Evolutionary conservation across 2,329 filamentous ascomycete genomes (phyloP).

Genomic region (Aspergillus spinulosporus): DNA sequence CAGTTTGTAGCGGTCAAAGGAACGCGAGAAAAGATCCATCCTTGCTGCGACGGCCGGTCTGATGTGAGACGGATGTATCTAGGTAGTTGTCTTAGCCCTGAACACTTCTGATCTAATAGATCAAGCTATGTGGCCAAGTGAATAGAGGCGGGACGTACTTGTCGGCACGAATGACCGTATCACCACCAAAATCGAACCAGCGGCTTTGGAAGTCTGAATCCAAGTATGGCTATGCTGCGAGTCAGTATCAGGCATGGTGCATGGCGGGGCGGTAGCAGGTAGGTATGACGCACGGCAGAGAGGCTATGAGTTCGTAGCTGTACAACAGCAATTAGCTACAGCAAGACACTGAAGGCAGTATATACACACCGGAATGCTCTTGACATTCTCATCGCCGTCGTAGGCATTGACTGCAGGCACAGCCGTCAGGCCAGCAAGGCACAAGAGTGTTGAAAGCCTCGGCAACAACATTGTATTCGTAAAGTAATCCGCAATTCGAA

Average conservation of each 20-base stretch:
- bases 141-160: slow-evolving; percentile 41
- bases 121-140: neutral
- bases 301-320: slow-evolving; percentile 87
- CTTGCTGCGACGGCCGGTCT: slow-evolving; percentile 84
- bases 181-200: slow-evolving; percentile 98
- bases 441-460: slow-evolving; percentile 37
- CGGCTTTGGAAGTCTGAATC: slow-evolving; percentile 97
- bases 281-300: slow-evolving; percentile 62
- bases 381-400: slow-evolving; percentile 56
- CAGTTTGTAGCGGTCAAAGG: slow-evolving; percentile 97
- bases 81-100: slow-evolving; percentile 18
- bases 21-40: slow-evolving; percentile 91
- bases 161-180: slow-evolving; percentile 77
- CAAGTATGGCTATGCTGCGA: slow-evolving; percentile 73
- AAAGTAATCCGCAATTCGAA: neutral
- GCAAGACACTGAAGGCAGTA: neutral
- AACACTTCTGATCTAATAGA: neutral
- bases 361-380: slow-evolving; percentile 63
- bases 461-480: slow-evolving; percentile 34
- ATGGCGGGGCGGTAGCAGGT: slow-evolving; percentile 1
- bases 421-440: slow-evolving; percentile 36
- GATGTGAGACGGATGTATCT: slow-evolving; percentile 92
- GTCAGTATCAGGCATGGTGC: slow-evolving; percentile 4
- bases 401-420: slow-evolving; percentile 39
- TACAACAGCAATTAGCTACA: slow-evolving; percentile 18